phyloP scores from a whole-genome alignment of 768 basidiomycete genomes.

The Gymnopilus junonius region DNA sequence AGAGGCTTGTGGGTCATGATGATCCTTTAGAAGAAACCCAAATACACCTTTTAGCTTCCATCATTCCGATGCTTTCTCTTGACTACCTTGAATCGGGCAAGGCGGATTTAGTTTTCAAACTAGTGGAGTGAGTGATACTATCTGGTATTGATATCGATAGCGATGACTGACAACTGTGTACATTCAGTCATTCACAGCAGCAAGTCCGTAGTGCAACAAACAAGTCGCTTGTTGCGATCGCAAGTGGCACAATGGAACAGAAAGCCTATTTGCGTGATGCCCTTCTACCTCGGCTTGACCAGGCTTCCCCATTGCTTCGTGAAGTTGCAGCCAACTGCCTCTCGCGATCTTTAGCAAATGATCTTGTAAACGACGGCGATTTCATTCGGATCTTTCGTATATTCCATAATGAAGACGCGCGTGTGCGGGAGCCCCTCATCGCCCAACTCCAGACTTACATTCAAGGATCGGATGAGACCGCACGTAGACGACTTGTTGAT shows the following conservation, averaged over 20 bases:
- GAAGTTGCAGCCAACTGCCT: conserved; percentile 1
- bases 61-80: not conserved
- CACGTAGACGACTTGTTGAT: not conserved
- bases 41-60: not conserved
- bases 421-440: not conserved
- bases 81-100: conserved; percentile 1
- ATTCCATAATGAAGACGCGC: not conserved
- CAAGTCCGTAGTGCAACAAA: not conserved
- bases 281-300: not conserved
- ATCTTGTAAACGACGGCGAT: not conserved
- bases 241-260: not conserved
- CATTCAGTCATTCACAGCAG: not conserved
- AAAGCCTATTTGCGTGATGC: not conserved
- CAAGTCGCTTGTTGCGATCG: not conserved
- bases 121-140: not conserved
- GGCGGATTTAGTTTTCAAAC: not conserved
- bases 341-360: not conserved
- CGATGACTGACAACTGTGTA: not conserved
- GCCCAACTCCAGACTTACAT: not conserved
- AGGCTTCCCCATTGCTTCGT: not conserved
- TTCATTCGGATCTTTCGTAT: not conserved
- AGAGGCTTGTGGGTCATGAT: not conserved
- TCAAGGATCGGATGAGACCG: not conserved
- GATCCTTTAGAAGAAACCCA: not conserved
- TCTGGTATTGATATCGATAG: not conserved